A percentile compares a stretch with the other conserved stretches of the same genome.
These are phyloP conservation scores for Aspergillus wentii DNA, from an alignment of 495 filamentous ascomycete genomes.

Conservation along the genomic window DNA sequence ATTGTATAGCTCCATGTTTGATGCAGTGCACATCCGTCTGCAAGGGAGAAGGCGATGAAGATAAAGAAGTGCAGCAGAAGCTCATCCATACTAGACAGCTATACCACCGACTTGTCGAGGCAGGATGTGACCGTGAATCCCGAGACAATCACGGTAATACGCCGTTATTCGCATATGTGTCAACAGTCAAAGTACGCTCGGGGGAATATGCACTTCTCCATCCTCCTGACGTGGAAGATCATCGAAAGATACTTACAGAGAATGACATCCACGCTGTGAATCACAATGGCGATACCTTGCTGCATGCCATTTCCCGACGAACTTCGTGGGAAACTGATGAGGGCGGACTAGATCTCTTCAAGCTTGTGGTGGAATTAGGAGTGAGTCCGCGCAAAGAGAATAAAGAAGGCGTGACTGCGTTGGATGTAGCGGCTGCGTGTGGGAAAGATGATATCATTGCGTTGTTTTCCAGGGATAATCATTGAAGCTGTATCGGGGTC, in stretches of 20 bases:
- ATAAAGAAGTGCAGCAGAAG: background rate
- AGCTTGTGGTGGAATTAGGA: constrained; percentile 2
- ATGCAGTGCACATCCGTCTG: background rate
- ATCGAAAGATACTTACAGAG: background rate
- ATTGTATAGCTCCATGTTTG: background rate
- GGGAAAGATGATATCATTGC: constrained; percentile 7
- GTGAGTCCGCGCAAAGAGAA: constrained; percentile 5
- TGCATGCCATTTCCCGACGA: constrained; percentile 7
- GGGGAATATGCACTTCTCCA: background rate
- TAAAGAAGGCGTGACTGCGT: constrained; percentile 7
- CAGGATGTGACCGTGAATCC: constrained; percentile 12
- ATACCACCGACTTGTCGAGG: constrained; percentile 9
- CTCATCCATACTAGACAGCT: background rate
- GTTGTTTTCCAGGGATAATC: constrained; percentile 10
- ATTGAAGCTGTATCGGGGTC: no score
- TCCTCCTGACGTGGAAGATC: background rate
- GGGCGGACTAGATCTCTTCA: constrained; percentile 2
- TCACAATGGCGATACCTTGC: constrained; percentile 9
- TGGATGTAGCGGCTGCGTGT: constrained; percentile 13
- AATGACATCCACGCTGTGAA: constrained; percentile 11
- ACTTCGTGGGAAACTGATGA: background rate
- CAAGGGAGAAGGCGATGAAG: background rate
- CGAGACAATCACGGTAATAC: constrained; percentile 22
- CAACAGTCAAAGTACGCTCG: background rate
- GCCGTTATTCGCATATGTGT: constrained; percentile 18